Conservation (phyloP, 192 early-diverging fungal species). For the Umbelopsis vinacea region DNA sequence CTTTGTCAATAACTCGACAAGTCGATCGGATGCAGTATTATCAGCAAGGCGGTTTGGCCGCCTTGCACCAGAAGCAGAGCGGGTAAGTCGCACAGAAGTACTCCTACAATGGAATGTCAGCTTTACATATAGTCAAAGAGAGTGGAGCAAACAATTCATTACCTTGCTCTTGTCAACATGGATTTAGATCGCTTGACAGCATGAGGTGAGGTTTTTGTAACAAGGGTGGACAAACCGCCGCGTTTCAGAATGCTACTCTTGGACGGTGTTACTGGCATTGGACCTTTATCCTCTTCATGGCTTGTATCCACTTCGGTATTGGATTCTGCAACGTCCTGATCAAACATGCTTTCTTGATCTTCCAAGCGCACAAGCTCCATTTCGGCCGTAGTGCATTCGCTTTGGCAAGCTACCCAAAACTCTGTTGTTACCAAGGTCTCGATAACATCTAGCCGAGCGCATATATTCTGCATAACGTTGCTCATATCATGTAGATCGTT, state of each 20-base stretch:
- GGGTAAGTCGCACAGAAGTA: not conserved
- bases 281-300: not conserved
- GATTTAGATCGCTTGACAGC: slow-evolving; percentile 30
- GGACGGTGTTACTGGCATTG: not conserved
- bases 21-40: not conserved
- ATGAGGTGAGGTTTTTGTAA: slow-evolving; percentile 46
- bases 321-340: not conserved
- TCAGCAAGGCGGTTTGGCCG: not conserved
- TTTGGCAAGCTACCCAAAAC: slow-evolving; percentile 57
- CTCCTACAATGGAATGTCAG: not conserved
- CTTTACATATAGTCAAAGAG: not conserved
- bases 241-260: slow-evolving; percentile 37
- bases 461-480: slow-evolving; percentile 12
- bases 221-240: slow-evolving; percentile 30
- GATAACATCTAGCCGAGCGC: not conserved
- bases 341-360: slow-evolving; percentile 40
- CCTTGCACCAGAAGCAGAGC: not conserved
- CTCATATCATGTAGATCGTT: slow-evolving; percentile 7
- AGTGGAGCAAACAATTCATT: not conserved
- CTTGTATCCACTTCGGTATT: not conserved
- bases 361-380: slow-evolving; percentile 40
- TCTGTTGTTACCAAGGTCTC: slow-evolving; percentile 21
- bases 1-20: not conserved
- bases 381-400: slow-evolving; percentile 46
- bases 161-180: slow-evolving; percentile 35